Percentiles rank a stretch among this genome's conserved stretches.
Conservation (phyloP, 129 eudicot species). For the Cynara cardunculus region DNA sequence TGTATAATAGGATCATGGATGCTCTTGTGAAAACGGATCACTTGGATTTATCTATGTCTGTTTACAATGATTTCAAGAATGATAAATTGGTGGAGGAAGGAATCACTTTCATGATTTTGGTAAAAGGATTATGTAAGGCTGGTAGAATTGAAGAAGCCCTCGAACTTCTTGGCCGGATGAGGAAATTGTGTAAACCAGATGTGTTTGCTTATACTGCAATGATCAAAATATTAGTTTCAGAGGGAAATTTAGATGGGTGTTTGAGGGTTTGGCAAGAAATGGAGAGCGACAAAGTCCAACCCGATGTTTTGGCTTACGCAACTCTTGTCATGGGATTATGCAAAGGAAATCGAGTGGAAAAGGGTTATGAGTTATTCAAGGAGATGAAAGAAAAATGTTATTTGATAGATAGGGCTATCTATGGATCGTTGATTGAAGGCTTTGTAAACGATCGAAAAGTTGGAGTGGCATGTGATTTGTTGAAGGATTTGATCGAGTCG, state of each 20-base stretch:
- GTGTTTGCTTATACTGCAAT: slow-evolving; percentile 95
- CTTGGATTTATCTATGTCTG: slow-evolving; percentile 63
- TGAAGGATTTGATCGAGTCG: slow-evolving; percentile 73
- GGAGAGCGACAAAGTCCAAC: slow-evolving; percentile 66
- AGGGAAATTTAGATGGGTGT: slow-evolving; percentile 73
- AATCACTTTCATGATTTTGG: slow-evolving; percentile 75
- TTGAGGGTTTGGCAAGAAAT: slow-evolving; percentile 84
- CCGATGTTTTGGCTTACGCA: slow-evolving; percentile 87
- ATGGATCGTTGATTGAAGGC: slow-evolving; percentile 66
- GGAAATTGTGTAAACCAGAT: slow-evolving; percentile 78
- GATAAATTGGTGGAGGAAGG: slow-evolving; percentile 70
- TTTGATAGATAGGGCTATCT: slow-evolving; percentile 80
- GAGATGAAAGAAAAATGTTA: slow-evolving; percentile 69
- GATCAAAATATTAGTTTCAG: slow-evolving; percentile 63
- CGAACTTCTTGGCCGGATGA: slow-evolving; percentile 53
- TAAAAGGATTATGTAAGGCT: slow-evolving; percentile 83
- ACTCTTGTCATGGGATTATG: slow-evolving; percentile 72
- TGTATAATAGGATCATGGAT: slow-evolving; percentile 86
- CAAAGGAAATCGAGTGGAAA: slow-evolving; percentile 51
- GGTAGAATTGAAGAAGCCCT: slow-evolving; percentile 63
- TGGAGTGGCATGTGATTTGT: slow-evolving; percentile 68
- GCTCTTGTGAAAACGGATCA: slow-evolving; percentile 73
- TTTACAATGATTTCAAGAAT: slow-evolving; percentile 69
- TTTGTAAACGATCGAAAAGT: slow-evolving; percentile 78
- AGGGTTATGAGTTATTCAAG: slow-evolving; percentile 62